Conservation (phyloP, 2,329 filamentous ascomycete species). For the Leptographium galeiforme region DNA sequence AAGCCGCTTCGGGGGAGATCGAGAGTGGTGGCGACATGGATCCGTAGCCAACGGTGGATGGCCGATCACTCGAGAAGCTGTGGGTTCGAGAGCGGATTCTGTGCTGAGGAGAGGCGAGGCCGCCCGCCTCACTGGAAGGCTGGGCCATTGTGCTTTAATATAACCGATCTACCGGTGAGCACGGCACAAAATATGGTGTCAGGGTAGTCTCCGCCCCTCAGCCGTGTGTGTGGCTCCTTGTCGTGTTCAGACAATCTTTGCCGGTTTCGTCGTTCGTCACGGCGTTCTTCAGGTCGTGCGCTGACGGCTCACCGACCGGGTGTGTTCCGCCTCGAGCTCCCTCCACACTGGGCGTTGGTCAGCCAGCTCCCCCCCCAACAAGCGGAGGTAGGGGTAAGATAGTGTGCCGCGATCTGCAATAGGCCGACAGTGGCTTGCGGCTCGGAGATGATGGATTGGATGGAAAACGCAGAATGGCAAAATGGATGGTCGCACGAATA, state of each 20-base stretch:
- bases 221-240: background rate
- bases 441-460: conserved; percentile 2
- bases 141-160: conserved; percentile 9
- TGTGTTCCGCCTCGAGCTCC: background rate
- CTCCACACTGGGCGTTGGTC: background rate
- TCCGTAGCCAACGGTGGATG: conserved; percentile 45
- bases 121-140: conserved; percentile 6
- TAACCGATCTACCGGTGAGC: background rate
- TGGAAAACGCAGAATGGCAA: background rate
- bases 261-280: background rate
- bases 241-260: background rate
- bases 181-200: background rate
- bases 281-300: background rate
- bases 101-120: conserved; percentile 15
- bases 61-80: conserved; percentile 59
- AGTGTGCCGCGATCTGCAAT: background rate
- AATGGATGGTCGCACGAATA: background rate
- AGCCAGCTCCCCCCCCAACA: background rate
- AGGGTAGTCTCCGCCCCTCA: background rate
- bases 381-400: background rate
- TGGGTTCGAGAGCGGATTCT: conserved; percentile 34
- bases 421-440: background rate
- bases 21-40: conserved; percentile 52
- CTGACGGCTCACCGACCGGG: background rate
- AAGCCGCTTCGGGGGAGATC: conserved; percentile 67